Evolutionary conservation across 306 rosid species (phyloP), one percentile per base, ranked within the genome.

Genomic region (Lagenaria siceraria): DNA sequence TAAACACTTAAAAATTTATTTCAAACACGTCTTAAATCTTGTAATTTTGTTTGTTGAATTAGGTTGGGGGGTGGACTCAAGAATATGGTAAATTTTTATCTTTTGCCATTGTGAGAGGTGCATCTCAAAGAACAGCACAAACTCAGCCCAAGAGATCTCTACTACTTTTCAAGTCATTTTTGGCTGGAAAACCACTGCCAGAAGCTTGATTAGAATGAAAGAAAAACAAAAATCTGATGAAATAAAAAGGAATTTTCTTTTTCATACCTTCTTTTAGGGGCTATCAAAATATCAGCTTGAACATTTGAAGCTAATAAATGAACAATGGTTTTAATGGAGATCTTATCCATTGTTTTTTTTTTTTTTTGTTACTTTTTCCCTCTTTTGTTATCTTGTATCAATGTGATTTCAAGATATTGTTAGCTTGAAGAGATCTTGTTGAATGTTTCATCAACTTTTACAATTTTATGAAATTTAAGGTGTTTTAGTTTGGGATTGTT

Each of bases 31-130:
- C n/a, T n/a, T n/a, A 4, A 24, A 58, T 11, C 7, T 59, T 13
- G 36, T 25, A 19, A 12, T 59, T 25, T 12, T 59, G 19, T 61
- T 27, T 6, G n/a, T 27, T 61, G 66, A 14, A 61, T 61, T 61
- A 93, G 98, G 98, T 90, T 64, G 96, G 98, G 55, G 98, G 98
- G 0, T 94, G 98, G 98, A 94, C 98, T 76, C 93, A 92, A 82
- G 97, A 83, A 56, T 92, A 92, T 84, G 98, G 93, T 8, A 85
- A 94, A 63, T 78, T 85, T 27, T 89, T 94, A 63, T 84, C 97
- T 8, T 94, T 90, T 85, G 98, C 97, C 24, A 91, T 96, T 24
- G 72, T 91, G 10, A 89, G 97, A 89, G 98, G 96, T 72, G 98
- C 96, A 17, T 91, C 98, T n/a, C 98, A 89, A 63, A 97, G 87